A percentile compares a stretch with the other conserved stretches of the same genome.
Evolutionary conservation across 805 yeast species (phyloP).

Genomic region (Blastobotrys americana): DNA sequence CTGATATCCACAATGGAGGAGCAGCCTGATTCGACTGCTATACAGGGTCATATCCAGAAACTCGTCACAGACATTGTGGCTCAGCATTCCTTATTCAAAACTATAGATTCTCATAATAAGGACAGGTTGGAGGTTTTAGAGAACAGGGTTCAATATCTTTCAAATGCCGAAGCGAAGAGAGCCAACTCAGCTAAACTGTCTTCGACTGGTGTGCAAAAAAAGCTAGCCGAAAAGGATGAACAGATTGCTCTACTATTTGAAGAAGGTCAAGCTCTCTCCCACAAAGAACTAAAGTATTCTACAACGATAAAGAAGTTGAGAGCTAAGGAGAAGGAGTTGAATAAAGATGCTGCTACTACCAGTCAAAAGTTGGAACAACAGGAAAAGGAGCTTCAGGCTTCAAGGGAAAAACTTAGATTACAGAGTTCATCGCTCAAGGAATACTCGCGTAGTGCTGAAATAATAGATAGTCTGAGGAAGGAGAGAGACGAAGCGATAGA

Average conservation of each 20-base stretch:
- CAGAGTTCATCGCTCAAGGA: conserved; percentile 16
- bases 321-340: conserved; percentile 38
- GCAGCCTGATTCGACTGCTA: background rate
- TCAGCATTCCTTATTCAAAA: conserved; percentile 4
- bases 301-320: conserved; percentile 60
- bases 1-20: background rate
- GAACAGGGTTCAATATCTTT: conserved; percentile 28
- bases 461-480: conserved; percentile 22
- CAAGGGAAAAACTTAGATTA: conserved; percentile 27
- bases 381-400: conserved; percentile 36
- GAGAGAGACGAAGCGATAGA: conserved; percentile 23
- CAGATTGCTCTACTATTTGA: conserved; percentile 58
- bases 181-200: conserved; percentile 12
- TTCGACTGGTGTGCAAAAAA: conserved; percentile 22
- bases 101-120: conserved; percentile 8
- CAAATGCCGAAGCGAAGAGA: conserved; percentile 23
- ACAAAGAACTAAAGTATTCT: conserved; percentile 60
- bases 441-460: conserved; percentile 10
- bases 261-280: conserved; percentile 70
- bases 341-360: conserved; percentile 25
- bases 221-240: conserved; percentile 45
- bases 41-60: background rate
- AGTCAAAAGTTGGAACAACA: conserved; percentile 26
- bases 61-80: conserved; percentile 1
- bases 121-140: conserved; percentile 22